Evolutionary conservation across 176 grass and related monocot species (phyloP), one percentile per base, ranked within the genome.

Genomic region (Carex myosuroides): DNA sequence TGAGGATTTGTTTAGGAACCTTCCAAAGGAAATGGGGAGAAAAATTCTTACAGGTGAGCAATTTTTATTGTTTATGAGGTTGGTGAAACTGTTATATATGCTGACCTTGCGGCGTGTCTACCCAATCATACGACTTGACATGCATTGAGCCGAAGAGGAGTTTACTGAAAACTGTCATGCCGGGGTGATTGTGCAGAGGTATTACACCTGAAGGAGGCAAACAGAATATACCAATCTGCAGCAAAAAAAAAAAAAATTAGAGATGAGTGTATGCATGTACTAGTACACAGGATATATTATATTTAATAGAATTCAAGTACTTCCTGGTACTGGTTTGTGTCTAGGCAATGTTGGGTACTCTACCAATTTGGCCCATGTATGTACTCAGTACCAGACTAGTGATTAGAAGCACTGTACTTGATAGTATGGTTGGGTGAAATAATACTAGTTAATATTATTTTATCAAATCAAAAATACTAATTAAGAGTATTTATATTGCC

Each of bases 101-200:
- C 33, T 84, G 54, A 35, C 61, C 79, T 41, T 85, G 44, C 48
- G 79, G 70, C 17, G 48, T 60, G 12, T 82, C 83, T 64, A 81
- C 88, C 92, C 92, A 94, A 74, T 92, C 92, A 60, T 94, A 94
- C 9, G 92, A 94, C 54, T 92, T 94, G 5, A 92, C 77, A 70
- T 88, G 81, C 92, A 94, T 86, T 1, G 84, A 80, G 21, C 92
- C 92, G 57, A 92, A 86, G 29, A 94, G 84, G 87, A 94, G 86
- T 80, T 94, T 92, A 85, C 90, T 94, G 66, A 92, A 92, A 46
- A 92, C 90, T 56, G 90, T 94, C 92, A 94, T 94, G 66, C 86
- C 84, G 21, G 92, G 90, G 83, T 94, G 92, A 88, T 92, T 92
- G 69, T 94, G 92, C 26, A 94, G 84, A 60, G 92, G 92, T 76